Evolutionary conservation across 1,284 basidiomycete species (phyloP), one percentile per base, ranked within the genome.

Genomic region (Wolfiporia cocos): DNA sequence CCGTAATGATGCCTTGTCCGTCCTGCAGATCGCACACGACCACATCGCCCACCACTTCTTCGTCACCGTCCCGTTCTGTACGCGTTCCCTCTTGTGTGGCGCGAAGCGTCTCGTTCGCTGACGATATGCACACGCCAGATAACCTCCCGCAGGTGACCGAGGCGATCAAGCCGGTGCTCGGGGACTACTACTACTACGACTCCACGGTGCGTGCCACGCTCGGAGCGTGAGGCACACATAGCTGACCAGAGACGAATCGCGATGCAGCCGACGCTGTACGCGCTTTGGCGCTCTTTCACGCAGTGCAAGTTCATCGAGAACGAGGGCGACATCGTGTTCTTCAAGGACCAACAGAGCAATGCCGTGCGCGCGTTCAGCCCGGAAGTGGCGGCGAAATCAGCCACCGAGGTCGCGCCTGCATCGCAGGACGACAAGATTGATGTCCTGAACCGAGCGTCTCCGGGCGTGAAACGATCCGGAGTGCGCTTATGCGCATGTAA

Each of bases 261-360:
- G 33, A 18, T 35, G 22, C 39, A 59, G 57, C 52, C 56, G 21
- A 57, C 49, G 35, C 46, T 61, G 24, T 59, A 68, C 61, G 68
- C 40, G 59, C 67, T 41, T 49, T 74, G 42, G 55, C 65, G 73
- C 36, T 69, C 69, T 6, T 76, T 76, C 57, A 76, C 72, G 5
- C 65, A 79, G 48, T 80, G 74, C 55, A 63, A 69, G 58, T 86
- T 81, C 65, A 74, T 89, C 47, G 85, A 89, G 58, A 77, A 85
- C 51, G 74, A 79, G 46, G 83, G 81, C 37, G 79, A 83, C 47
- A 70, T 89, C 49, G 70, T 82, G 14, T 89, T 90, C 66, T 89
- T 78, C 71, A 83, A 81, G 66, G 80, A 91, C 59, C 68, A 68
- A 39, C 55, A 71, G 15, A 86, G 86, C 31, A 62, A 80, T 43